These are phyloP conservation scores for Phytophthora sp. DNA, from an alignment of 352 stramenopile genomes.

Conservation along the genomic window DNA sequence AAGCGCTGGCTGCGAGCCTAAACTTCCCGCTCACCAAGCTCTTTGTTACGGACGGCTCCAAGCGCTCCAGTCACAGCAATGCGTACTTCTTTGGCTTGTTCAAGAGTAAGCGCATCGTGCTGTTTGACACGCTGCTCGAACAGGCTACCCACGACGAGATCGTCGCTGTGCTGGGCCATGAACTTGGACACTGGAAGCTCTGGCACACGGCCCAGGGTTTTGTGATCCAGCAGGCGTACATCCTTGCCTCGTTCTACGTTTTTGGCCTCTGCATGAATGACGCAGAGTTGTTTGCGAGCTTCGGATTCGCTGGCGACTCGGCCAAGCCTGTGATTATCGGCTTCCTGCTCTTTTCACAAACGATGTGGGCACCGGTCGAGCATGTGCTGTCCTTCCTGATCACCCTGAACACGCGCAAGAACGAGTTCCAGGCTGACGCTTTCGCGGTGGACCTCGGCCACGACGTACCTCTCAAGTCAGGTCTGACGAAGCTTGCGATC, in stretches of 20 bases:
- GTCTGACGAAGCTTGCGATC: conserved; percentile 96
- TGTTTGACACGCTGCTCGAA: conserved; percentile 97
- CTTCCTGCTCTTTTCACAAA: conserved; percentile 86
- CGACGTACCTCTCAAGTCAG: conserved; percentile 91
- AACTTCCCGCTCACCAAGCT: conserved; percentile 97
- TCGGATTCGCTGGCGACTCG: conserved; percentile 63
- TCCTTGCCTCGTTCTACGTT: conserved; percentile 76
- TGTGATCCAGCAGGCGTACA: conserved; percentile 92
- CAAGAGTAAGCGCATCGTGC: conserved; percentile 97
- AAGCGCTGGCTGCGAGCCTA: conserved; percentile 90
- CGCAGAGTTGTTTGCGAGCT: conserved; percentile 73
- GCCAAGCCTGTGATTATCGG: conserved; percentile 78
- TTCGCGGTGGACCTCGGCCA: conserved; percentile 95
- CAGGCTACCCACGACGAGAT: conserved; percentile 95
- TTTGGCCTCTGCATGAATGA: conserved; percentile 87
- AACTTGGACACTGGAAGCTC: conserved; percentile 97
- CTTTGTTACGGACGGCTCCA: conserved; percentile 98
- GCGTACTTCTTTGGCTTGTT: conserved; percentile 95
- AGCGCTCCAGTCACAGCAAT: conserved; percentile 93
- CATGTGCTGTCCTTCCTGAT: conserved; percentile 77
- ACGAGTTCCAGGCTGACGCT: conserved; percentile 92
- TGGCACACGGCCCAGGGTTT: conserved; percentile 95
- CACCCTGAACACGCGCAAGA: conserved; percentile 80
- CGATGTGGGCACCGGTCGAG: conserved; percentile 81
- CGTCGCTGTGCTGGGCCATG: conserved; percentile 96